These are phyloP conservation scores for Rhododendron henanense DNA, from an alignment of 148 eudicot species.

Conservation along the genomic window DNA sequence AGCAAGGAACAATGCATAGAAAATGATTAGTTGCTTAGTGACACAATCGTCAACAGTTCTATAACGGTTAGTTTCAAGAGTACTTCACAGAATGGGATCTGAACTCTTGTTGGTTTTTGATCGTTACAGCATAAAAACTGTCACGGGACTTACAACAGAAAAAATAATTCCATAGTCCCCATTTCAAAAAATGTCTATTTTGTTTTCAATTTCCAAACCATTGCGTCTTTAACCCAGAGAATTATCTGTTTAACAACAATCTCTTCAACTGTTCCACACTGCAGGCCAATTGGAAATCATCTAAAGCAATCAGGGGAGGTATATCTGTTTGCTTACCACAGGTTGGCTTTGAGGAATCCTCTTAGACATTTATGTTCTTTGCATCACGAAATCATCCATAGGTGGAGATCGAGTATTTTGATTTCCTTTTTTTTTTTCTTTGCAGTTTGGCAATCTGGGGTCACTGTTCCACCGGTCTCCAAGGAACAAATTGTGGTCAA, in stretches of 20 bases:
- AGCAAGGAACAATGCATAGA: neutral
- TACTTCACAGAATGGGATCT: neutral
- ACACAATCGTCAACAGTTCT: neutral
- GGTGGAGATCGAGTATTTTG: neutral
- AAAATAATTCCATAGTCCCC: neutral
- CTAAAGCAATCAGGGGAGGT: constrained; percentile 22
- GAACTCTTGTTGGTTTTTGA: neutral
- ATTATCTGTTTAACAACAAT: neutral
- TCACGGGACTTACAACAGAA: neutral
- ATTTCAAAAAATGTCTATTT: neutral
- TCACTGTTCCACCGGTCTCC: constrained; percentile 15
- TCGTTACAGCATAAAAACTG: neutral
- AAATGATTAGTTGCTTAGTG: neutral
- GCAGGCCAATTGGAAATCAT: constrained; percentile 23
- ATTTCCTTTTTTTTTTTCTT: neutral
- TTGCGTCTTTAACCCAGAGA: neutral
- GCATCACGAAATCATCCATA: neutral
- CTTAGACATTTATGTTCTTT: neutral
- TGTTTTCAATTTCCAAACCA: neutral
- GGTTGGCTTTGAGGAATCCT: constrained; percentile 1
- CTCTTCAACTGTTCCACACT: neutral
- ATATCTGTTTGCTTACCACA: constrained; percentile 28
- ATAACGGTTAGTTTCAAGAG: neutral
- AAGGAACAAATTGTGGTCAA: constrained; percentile 21
- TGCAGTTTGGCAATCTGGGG: constrained; percentile 24